Evolutionary conservation across 179 eudicot genomes (phyloP).

Genomic region (Carnegiea gigantea): DNA sequence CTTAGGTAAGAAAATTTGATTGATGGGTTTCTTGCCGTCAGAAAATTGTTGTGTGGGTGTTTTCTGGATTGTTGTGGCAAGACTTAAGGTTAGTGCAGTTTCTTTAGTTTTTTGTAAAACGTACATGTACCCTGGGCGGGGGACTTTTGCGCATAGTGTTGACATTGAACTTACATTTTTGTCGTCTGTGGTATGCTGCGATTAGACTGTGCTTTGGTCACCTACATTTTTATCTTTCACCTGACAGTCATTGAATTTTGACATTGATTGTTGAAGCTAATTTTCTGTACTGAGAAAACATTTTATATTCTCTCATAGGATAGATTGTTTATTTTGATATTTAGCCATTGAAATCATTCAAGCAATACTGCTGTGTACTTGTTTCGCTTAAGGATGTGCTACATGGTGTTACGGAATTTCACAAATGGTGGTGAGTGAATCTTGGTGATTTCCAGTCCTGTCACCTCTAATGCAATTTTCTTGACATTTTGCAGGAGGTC

Average conservation of each 20-base stretch:
- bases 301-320: not conserved
- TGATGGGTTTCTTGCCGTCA: too few relatives aligned
- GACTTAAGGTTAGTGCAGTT: not conserved
- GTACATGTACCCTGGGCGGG: not conserved
- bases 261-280: not conserved
- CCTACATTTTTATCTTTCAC: not conserved
- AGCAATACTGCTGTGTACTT: not conserved
- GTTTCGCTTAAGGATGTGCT: not conserved
- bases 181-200: not conserved
- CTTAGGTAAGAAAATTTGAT: too few relatives aligned
- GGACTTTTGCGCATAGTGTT: not conserved
- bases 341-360: not conserved
- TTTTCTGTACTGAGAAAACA: too few relatives aligned
- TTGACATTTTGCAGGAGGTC: constrained; percentile 62
- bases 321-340: too few relatives aligned
- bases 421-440: not conserved
- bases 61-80: not conserved
- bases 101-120: not conserved
- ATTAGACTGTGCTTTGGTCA: not conserved
- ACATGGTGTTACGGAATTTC: not conserved
- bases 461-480: constrained; percentile 3
- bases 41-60: too few relatives aligned
- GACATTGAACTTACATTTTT: too few relatives aligned
- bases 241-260: not conserved
- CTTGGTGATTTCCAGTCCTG: not conserved